Base-by-base conservation (phyloP, 2,329 filamentous ascomycete species). In the Monosporascus sp. region DNA sequence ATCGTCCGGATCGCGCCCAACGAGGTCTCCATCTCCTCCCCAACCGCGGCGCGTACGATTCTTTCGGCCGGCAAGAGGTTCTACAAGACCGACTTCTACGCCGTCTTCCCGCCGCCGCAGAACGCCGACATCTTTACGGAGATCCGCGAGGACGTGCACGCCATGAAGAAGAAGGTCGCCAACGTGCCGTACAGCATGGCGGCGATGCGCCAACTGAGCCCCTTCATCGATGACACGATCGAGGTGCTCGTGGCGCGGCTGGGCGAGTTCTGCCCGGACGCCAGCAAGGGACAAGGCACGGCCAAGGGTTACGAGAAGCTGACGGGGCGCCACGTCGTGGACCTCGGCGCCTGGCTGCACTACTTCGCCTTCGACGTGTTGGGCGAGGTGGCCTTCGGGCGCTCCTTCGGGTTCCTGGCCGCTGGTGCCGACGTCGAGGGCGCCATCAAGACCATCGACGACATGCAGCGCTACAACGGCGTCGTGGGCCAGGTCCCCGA, bases 41-140 rank as follows among this genome's bases (percentile, higher is more conserved):
- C 76, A 3, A 68, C 74, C 52, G 73, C 75, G 0, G 74, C 76
- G 5, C 69, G 77, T 2, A 65, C 70, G 8, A 58, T 80, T 14
- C 68, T 80, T 27, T 72, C 71, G 45, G 77, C 77, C 1, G 78
- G 78, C 7, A 78, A 78, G 63, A 71, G 75, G 20, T 79, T 79
- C 66, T 72, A 74, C 67, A 80, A 80, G 69, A 79, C 78, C 3
- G 66, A 72, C 53, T 80, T 80, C 57, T 80, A 80, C 61, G 68
- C 64, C 40, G 78, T 82, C 7, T 82, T 82, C 60, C 78, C 78
- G 31, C 79, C 79, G 3, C 74, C 77, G 0, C 77, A 80, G 65
- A 80, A 81, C 66, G 78, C 79, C 6, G 79, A 82, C 55, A 81
- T 82, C 63, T 82, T 82, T 66, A 81, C 79, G 41, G 79, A 82